Base-by-base conservation (phyloP, 2,329 filamentous ascomycete species). In the Fusarium decemcellulare region DNA sequence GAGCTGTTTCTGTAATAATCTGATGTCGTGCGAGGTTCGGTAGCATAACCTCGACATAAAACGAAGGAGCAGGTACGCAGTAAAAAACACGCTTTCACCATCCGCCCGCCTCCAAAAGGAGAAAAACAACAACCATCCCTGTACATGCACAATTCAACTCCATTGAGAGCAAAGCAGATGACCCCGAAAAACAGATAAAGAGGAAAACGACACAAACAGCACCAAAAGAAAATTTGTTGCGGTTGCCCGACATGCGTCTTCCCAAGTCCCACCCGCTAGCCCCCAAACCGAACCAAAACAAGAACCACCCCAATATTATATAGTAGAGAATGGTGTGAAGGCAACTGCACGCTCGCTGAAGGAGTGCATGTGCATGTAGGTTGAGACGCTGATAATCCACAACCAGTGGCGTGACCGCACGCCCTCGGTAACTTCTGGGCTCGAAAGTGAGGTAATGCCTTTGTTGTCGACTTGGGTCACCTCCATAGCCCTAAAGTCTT, bases 201-300 rank as follows among this genome's bases (percentile, higher is more conserved):
- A 57, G 53, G 43, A 57, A 46, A 44, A 59, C 30, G 16, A 32
- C 61, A 63, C 56, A 66, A 63, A 61, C 44, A 65, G 50, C 55
- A 52, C 50, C 46, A 56, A 71, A 59, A 59, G 63, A 68, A 71
- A 51, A 29, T 47, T 55, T 62, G 70, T 75, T 23, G 23, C 65
- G 64, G 73, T 75, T 58, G 73, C 73, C 73, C 65, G 68, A 75
- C 68, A 50, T 75, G 73, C 65, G 73, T 75, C 73, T 75, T 74
- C 61, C 70, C 67, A 67, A 56, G 57, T 66, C 61, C 71, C 71
- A 66, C 72, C 67, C 57, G 52, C 71, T 63, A 64, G 61, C 62
- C 60, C 66, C 67, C 53, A 71, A 56, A 47, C 43, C 61, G 54
- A 65, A 47, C 60, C 56, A 52, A 70, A 69, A 61, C 51, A 60